Evolutionary conservation across 305 asterid genomes (phyloP).

Genomic region (Ilex paraguariensis): DNA sequence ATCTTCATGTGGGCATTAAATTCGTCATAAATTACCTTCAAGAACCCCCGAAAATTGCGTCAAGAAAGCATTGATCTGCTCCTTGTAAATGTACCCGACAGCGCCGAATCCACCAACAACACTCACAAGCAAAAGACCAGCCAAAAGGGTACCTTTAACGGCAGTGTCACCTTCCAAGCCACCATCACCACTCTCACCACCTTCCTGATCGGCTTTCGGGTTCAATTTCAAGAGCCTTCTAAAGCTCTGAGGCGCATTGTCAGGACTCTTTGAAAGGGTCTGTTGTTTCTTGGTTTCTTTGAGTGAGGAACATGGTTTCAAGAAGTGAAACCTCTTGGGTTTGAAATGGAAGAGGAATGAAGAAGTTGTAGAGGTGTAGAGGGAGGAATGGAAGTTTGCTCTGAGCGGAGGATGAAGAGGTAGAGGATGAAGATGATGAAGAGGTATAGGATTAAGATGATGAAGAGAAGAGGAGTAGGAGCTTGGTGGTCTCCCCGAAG

Average conservation of each 20-base stretch:
- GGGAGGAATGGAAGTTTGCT: conserved; percentile 14
- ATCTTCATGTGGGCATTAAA: conserved; percentile 2
- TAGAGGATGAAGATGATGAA: conserved; percentile 24
- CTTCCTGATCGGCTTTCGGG: conserved; percentile 41
- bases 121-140: conserved; percentile 81
- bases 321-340: conserved; percentile 59
- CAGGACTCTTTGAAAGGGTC: conserved; percentile 51
- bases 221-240: conserved; percentile 51
- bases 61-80: conserved; percentile 83
- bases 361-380: neutral
- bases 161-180: conserved; percentile 40
- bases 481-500: neutral
- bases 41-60: conserved; percentile 73
- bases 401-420: conserved; percentile 21
- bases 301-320: conserved; percentile 78
- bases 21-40: conserved; percentile 47
- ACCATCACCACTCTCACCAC: conserved; percentile 21
- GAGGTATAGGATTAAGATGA: too few species aligned
- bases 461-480: conserved; percentile 11
- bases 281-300: conserved; percentile 68
- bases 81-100: conserved; percentile 76
- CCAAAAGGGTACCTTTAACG: conserved; percentile 81
- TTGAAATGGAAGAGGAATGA: conserved; percentile 40
- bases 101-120: conserved; percentile 85
- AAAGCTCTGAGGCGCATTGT: conserved; percentile 51